Percentiles rank a stretch among this genome's conserved stretches.
phyloP scores from a whole-genome alignment of 371 early-diverging fungal genomes.

The Mucor irregularis region DNA sequence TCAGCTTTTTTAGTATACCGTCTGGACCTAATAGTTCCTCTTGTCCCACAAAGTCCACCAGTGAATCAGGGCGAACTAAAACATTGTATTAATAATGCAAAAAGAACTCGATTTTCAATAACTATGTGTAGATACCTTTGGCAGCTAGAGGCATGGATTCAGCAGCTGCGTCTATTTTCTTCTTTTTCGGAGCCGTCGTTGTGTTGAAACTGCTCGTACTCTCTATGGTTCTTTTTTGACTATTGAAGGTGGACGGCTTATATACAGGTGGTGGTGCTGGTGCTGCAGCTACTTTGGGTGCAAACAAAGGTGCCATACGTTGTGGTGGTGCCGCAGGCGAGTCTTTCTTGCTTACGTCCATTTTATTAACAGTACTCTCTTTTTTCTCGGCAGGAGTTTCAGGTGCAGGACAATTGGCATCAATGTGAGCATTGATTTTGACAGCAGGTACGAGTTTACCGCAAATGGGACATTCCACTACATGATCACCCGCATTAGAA shows the following conservation, averaged over 20 bases:
- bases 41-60: constrained; percentile 79
- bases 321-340: background rate
- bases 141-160: constrained; percentile 53
- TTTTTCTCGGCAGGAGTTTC: constrained; percentile 1
- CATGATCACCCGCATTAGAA: too few relatives aligned
- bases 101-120: background rate
- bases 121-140: constrained; percentile 25
- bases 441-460: constrained; percentile 10
- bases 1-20: constrained; percentile 63
- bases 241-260: background rate
- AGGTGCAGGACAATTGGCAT: constrained; percentile 25
- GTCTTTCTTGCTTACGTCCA: background rate
- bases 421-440: constrained; percentile 39
- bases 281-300: constrained; percentile 3
- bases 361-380: background rate
- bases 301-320: constrained; percentile 22
- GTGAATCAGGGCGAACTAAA: constrained; percentile 61
- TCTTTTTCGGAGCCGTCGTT: constrained; percentile 1
- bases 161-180: constrained; percentile 13
- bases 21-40: constrained; percentile 64
- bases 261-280: background rate
- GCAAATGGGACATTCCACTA: constrained; percentile 45
- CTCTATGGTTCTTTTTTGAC: background rate
- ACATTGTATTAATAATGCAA: too few relatives aligned
- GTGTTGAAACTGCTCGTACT: background rate